Base-by-base conservation (phyloP, 352 stramenopile genomes). In the Hyaloperonospora arabidopsidis region DNA sequence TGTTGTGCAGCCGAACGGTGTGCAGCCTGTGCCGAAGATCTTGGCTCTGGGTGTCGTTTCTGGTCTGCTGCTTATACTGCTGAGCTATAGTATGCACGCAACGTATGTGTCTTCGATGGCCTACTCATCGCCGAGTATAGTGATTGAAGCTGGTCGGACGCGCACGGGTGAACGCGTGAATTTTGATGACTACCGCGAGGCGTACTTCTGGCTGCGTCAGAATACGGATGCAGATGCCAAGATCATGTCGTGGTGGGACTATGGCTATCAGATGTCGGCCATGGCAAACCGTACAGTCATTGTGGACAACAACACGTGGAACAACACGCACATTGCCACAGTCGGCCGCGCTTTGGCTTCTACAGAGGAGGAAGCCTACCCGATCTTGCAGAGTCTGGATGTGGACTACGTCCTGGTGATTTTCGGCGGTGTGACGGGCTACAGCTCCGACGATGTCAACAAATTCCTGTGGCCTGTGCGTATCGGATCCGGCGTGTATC, bases 161-260 rank as follows among this genome's bases (percentile, higher is more conserved):
- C 67, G 72, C 5, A 70, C 82, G 32, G 89, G 89, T 22, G 68
- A 81, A 59, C 79, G 84, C 40, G 74, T 96, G 29, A 91, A 96
- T 55, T 94, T 96, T 38, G 96, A 99, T 66, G 96, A 99, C 72
- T 99, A 98, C 77, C 89, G 96, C 41, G 95, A 99, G 68, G 93
- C 93, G 11, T 94, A 93, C 69, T 94, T 86, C 58, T 94, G 84
- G 84, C 59, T 94, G 54, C 68, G 84, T 14, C 81, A 95, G 67
- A 97, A 97, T 72, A 97, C 89, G 29, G 69, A 84, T 23, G 84
- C 77, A 32, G 72, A 96, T 55, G 76, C 79, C 35, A 91, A 90
- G 69, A 86, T 96, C 51, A 74, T 96, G 70, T 75, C 80, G 49
- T 96, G 87, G 87, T 95, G 87, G 87, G 86, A 95, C 69, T 96